Base-by-base conservation (phyloP, 805 yeast genomes). In the Kuraishia cidri region DNA sequence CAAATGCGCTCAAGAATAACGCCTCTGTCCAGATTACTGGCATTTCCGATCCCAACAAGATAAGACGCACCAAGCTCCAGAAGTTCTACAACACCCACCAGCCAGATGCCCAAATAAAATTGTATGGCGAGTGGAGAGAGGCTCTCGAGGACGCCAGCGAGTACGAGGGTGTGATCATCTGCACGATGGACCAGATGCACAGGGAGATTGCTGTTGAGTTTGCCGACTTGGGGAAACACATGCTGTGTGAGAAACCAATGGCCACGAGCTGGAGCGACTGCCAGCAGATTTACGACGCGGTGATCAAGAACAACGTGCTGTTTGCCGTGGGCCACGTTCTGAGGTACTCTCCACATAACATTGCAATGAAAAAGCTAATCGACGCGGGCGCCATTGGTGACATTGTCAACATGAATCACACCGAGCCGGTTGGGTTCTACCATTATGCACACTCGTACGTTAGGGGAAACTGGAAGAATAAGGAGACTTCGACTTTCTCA, bases 401-500 rank as follows among this genome's bases (percentile, higher is more conserved):
- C 11, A 39, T 46, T 26, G 35, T 46, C 31, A 43, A 41, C 34
- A 37, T 46, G 22, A 43, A 46, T 22, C 50, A 46, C 33, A 46
- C 50, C 3, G 50, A 46, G 33, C 50, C 50, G 3, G 48, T 46
- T 6, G 50, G 50, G 9, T 43, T 41, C 41, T 41, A 32, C 35
- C 50, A 46, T 30, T 46, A 43, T 38, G 47, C 50, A 8, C 50
- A 46, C 29, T 46, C 50, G 12, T 46, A 41, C 35, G 50, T 46
- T 7, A 44, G 50, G 16, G 50, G 50, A 7, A 45, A 46, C 33
- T 46, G 50, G 50, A 29, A 42, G n/a, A 29, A 35, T 14, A 37
- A 40, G 27, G 41, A 39, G 2, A 28, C 37, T 5, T 34, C 45
- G 10, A 37, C 46, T 17, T 45, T 46, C 33, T 39, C 47, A 18